Evolutionary conservation across 352 stramenopile species (phyloP), one percentile per base, ranked within the genome.

Genomic region (Plasmopara muralis): DNA sequence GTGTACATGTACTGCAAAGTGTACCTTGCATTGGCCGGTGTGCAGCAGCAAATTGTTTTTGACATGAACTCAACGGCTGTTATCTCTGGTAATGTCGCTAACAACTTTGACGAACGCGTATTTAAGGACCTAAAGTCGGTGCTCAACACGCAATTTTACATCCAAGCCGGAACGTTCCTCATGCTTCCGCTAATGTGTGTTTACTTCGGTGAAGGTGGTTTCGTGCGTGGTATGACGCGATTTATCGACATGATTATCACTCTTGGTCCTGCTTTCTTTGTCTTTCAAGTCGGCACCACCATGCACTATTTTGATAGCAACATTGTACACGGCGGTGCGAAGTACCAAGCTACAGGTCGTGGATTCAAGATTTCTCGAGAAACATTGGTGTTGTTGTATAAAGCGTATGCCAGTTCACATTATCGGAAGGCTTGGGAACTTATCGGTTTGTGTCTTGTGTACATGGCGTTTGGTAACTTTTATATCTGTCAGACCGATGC

Each of bases 261-360:
- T 0, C 57, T 71, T 31, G 79, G 79, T 18, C 77, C 76, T 28
- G 74, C 73, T 6, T 89, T 89, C 59, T 89, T 88, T 55, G 70
- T 86, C 35, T 89, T 89, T 55, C 79, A 89, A 70, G 77, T 89
- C 15, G 79, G 79, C 53, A 89, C 79, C 16, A 89, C 77, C 29
- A 87, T 86, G 74, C 79, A 89, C 64, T 89, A 88, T 67, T 89
- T 88, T 44, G 77, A 88, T 41, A 85, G 83, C 60, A 88, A 88
- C 56, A 67, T 89, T 33, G 47, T 89, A 30, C 77, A 88, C 50
- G 79, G 79, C 49, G 72, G 64, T 53, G 79, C 79, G 33, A 83
- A 89, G 66, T 89, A 89, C 57, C 66, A 88, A 53, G 79, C 79
- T 9, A 89, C 79, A 1, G 79, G 79, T 60, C 79, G 79, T 70